Percentiles rank a stretch among this genome's conserved stretches.
phyloP scores from a whole-genome alignment of 768 basidiomycete genomes.

The Auriscalpium vulgare region DNA sequence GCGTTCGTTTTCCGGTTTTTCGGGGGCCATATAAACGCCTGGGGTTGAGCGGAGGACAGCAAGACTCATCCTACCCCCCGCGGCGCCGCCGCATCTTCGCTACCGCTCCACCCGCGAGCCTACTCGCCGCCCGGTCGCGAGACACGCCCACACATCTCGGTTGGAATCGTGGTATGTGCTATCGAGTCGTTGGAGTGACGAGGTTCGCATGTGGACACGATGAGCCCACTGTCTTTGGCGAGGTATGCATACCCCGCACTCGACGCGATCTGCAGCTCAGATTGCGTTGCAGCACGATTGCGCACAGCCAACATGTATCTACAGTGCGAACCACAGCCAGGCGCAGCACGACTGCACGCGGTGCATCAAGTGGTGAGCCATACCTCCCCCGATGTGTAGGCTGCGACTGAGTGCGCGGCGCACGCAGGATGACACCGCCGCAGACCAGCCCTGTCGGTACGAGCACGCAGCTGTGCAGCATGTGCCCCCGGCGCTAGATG shows the following conservation, averaged over 20 bases:
- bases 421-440: conserved; percentile 2
- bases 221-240: background rate
- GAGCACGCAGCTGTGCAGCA: conserved; percentile 2
- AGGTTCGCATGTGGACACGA: conserved; percentile 7
- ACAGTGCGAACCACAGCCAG: conserved; percentile 4
- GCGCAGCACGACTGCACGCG: background rate
- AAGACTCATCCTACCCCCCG: too few relatives aligned
- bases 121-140: too few relatives aligned
- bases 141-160: too few relatives aligned
- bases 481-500: background rate
- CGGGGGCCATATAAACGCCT: too few relatives aligned
- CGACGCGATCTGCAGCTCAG: background rate
- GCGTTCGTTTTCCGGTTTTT: too few relatives aligned
- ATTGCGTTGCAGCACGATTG: conserved; percentile 5
- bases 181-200: background rate
- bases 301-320: background rate
- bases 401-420: background rate
- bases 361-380: conserved; percentile 1
- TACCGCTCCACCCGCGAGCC: too few relatives aligned
- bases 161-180: conserved; percentile 6
- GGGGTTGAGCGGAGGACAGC: too few relatives aligned
- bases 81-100: too few relatives aligned
- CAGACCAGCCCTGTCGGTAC: background rate
- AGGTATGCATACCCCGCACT: background rate
- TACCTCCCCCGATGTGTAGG: too few relatives aligned